phyloP scores from a whole-genome alignment of 1,284 basidiomycete species.

The Irpex sp. region DNA sequence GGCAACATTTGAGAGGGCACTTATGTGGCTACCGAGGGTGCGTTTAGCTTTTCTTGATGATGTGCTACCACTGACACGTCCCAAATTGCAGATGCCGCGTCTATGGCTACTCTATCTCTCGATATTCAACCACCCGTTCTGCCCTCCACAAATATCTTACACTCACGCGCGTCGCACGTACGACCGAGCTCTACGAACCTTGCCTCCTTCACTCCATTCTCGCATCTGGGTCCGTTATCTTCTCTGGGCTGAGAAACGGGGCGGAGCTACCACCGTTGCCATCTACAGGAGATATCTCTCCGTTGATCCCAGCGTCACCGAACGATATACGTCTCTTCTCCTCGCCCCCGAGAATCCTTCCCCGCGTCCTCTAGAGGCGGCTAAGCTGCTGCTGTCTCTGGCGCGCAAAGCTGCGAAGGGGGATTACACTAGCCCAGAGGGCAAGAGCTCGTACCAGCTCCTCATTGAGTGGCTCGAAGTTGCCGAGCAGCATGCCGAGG shows the following conservation, averaged over 20 bases:
- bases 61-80: conserved; percentile 9
- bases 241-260: conserved; percentile 85
- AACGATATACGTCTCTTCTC: conserved; percentile 77
- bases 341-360: conserved; percentile 59
- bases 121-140: conserved; percentile 86
- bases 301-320: conserved; percentile 81
- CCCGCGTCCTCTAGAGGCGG: conserved; percentile 88
- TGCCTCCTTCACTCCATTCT: conserved; percentile 91
- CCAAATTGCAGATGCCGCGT: conserved; percentile 67
- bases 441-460: conserved; percentile 93
- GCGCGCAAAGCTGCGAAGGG: conserved; percentile 82
- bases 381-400: conserved; percentile 82
- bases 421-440: conserved; percentile 84
- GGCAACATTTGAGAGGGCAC: conserved; percentile 85
- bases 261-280: conserved; percentile 80
- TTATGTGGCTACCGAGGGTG: conserved; percentile 92
- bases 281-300: conserved; percentile 89
- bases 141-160: conserved; percentile 78
- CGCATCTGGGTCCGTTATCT: conserved; percentile 94
- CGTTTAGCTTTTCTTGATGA: conserved; percentile 26
- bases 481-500: conserved; percentile 86
- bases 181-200: conserved; percentile 90
- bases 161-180: conserved; percentile 93
- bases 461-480: conserved; percentile 92
- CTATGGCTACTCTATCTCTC: conserved; percentile 93